These are phyloP conservation scores for Alternaria burnsii DNA, from an alignment of 2,329 filamentous ascomycete genomes.

Conservation along the genomic window DNA sequence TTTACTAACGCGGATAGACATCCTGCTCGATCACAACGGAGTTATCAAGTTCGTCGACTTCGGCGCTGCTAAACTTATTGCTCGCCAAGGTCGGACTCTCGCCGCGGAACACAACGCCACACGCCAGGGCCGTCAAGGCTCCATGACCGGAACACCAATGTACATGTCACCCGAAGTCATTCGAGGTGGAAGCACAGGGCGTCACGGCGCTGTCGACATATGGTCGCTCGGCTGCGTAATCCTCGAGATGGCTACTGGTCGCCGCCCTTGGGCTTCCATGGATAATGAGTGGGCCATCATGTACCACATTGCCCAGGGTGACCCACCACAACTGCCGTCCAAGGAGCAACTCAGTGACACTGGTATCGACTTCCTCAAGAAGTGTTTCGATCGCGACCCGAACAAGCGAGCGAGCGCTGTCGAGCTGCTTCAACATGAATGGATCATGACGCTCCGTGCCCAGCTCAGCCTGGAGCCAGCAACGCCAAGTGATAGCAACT, in stretches of 20 bases:
- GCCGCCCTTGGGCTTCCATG: conserved; percentile 90
- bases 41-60: conserved; percentile 99
- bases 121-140: conserved; percentile 70
- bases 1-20: conserved; percentile 61
- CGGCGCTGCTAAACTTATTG: conserved; percentile 95
- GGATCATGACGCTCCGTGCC: conserved; percentile 67
- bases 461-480: conserved; percentile 58
- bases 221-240: conserved; percentile 98
- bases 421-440: conserved; percentile 92
- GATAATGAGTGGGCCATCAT: conserved; percentile 99
- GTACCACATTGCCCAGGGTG: conserved; percentile 99
- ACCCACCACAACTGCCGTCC: conserved; percentile 84
- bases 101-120: conserved; percentile 68
- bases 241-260: conserved; percentile 95
- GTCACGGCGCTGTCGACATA: conserved; percentile 88
- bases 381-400: conserved; percentile 88
- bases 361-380: conserved; percentile 87
- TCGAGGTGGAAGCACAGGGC: conserved; percentile 76
- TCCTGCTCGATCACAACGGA: conserved; percentile 94
- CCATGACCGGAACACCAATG: conserved; percentile 98
- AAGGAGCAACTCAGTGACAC: conserved; percentile 82
- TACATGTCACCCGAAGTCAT: conserved; percentile 99
- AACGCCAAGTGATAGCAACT: conserved; percentile 51
- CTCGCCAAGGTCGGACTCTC: conserved; percentile 88
- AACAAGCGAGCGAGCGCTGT: conserved; percentile 79